Percentiles rank a stretch among this genome's conserved stretches.
Evolutionary conservation across 2,329 filamentous ascomycete genomes (phyloP).

Genomic region (Cucurbitaria berberidis): DNA sequence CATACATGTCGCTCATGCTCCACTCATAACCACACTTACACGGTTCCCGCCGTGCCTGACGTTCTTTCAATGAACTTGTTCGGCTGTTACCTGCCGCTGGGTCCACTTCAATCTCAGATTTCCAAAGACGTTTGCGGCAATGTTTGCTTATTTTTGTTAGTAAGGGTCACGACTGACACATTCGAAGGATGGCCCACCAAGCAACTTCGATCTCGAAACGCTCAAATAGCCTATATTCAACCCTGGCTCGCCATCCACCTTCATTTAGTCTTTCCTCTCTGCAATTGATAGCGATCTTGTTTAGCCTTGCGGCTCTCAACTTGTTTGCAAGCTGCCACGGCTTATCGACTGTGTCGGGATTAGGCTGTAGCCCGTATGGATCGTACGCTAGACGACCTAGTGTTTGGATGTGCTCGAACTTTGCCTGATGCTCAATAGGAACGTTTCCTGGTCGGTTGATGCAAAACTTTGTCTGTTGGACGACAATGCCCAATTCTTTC

Average conservation of each 20-base stretch:
- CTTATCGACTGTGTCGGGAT: conserved; percentile 6
- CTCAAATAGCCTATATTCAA: conserved; percentile 19
- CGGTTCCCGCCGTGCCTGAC: conserved; percentile 13
- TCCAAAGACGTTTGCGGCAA: conserved; percentile 21
- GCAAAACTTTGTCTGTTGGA: not conserved
- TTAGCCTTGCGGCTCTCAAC: conserved; percentile 3
- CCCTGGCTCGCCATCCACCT: conserved; percentile 13
- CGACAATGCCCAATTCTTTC: not conserved
- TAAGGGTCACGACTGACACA: not conserved
- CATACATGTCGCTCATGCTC: conserved; percentile 4
- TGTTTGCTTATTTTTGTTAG: conserved; percentile 11
- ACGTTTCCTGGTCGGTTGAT: conserved; percentile 6
- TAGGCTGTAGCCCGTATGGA: conserved; percentile 10
- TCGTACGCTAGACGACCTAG: conserved; percentile 12
- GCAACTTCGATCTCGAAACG: conserved; percentile 26
- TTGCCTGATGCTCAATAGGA: conserved; percentile 13
- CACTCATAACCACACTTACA: conserved; percentile 15
- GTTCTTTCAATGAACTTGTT: conserved; percentile 9
- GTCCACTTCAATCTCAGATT: conserved; percentile 14
- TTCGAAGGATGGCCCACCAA: conserved; percentile 12
- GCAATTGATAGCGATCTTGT: not conserved
- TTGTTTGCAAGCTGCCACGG: conserved; percentile 21
- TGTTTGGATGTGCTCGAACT: conserved; percentile 17
- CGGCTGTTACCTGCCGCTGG: conserved; percentile 11
- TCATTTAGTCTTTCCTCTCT: conserved; percentile 15